Base-by-base conservation (phyloP, 345 rosid species). In the Pistacia atlantica region DNA sequence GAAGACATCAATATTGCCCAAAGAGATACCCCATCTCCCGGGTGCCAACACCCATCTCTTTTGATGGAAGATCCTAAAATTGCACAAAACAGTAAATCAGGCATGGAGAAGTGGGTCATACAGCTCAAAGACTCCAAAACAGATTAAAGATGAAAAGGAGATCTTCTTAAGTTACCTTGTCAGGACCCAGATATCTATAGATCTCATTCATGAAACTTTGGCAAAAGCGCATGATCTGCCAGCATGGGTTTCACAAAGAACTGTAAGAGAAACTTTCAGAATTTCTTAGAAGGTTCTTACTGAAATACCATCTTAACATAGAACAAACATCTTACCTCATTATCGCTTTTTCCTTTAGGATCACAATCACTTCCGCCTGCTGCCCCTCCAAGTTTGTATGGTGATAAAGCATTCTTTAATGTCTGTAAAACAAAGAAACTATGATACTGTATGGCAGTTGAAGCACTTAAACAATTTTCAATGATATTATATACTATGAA, bases 351-450 rank as follows among this genome's bases (percentile, higher is more conserved):
- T 76, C 97, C 99, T 85, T 92, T 96, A 48, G 98, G 99, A 85
- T 96, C 97, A 89, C 91, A 96, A 84, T 96, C 99, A 72, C 99
- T 92, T 80, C 99, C 98, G 76, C 99, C 99, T 38, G 98, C 94
- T 65, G 99, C 97, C 59, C 99, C 99, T 86, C 99, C 99, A 76
- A 96, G 87, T 84, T 92, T 96, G 86, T 90, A 93, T 14, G 98
- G 98, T 66, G 94, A 96, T 77, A 96, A 71, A 71, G 98, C 97
- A 84, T 96, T 96, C 83, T 91, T 96, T 78, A 96, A 83, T 31
- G 98, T 92, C 99, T 96, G 90, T 13, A 46, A 74, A 65, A 46
- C 63, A 71, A 28, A 45, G 71, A 82, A 73, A 79, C 6, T 17
- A n/a, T 61, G 12, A 38, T 42, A 42, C 8, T 42, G 45, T 20